Base-by-base conservation (phyloP, 2,329 filamentous ascomycete species). In the Alternaria triticina region DNA sequence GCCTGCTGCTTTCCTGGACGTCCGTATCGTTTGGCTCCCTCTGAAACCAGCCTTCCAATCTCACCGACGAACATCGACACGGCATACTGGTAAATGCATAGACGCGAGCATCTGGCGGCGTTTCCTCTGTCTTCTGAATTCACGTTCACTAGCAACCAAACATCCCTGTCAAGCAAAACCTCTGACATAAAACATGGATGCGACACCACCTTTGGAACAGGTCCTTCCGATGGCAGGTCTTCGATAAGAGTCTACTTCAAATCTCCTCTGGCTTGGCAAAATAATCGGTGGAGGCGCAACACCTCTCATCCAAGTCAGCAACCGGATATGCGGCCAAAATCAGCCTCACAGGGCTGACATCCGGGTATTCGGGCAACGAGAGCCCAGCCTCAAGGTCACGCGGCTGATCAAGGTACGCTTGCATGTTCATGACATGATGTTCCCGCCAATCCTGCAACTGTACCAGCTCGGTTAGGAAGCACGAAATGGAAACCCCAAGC, bases 401-500 rank as follows among this genome's bases (percentile, higher is more conserved):
- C 47, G 59, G 49, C 23, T 59, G 11, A 30, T 43, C 12, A 11
- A 44, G 33, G 3, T 54, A 43, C 15, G 30, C 49, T 50, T 44
- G 46, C 25, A 44, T 23, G 45, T 33, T n/a, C 23, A 13, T n/a
- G 22, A n/a, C 15, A 43, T 54, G 13, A 20, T 13, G 20, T 28
- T 36, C 27, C 47, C 43, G 17, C 55, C 54, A 62, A 62, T 62
- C 55, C 43, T 49, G 20, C 28, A 23, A 49, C 12, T n/a, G 28
- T 13, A n/a, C 10, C 17, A 6, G 47, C 47, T 54, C 43, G 28
- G 49, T 13, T 46, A 28, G 23, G n/a, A 15, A 40, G 12, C 23
- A 36, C 12, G 23, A 59, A n/a, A 51, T 20, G 25, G 55, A 40
- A 62, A 25, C 12, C 33, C 28, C 30, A 62, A 49, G 59, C 47